phyloP scores from a whole-genome alignment of 768 basidiomycete genomes.

The Neoboletus subvelutipes region DNA sequence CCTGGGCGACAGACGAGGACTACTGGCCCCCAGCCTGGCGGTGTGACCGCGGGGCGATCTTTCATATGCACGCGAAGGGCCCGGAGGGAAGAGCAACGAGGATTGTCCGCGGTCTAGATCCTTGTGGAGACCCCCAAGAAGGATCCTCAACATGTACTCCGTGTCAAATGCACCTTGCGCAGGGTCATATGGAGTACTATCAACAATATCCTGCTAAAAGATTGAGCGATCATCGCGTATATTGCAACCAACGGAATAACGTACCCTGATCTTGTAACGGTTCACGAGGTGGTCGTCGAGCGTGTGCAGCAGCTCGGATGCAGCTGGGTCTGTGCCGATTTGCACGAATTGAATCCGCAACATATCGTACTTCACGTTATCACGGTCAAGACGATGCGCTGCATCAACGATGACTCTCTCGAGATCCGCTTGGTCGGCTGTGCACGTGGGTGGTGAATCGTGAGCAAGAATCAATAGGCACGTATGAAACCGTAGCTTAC shows the following conservation, averaged over 20 bases:
- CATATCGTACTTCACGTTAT: constrained; percentile 35
- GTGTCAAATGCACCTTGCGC: constrained; percentile 31
- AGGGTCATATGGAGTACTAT: constrained; percentile 41
- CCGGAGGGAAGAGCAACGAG: constrained; percentile 11
- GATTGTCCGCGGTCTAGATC: constrained; percentile 15
- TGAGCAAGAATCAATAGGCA: not conserved
- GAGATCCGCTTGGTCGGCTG: constrained; percentile 30
- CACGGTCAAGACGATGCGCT: constrained; percentile 40
- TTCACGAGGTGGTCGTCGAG: constrained; percentile 40
- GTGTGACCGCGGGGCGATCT: constrained; percentile 10
- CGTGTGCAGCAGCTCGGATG: constrained; percentile 38
- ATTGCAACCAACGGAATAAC: not conserved
- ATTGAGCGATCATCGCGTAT: not conserved
- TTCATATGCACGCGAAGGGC: not conserved
- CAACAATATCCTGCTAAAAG: constrained; percentile 42
- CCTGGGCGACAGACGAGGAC: constrained; percentile 17
- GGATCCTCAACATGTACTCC: constrained; percentile 37
- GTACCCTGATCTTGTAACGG: constrained; percentile 33
- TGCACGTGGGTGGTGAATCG: not conserved
- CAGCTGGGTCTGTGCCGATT: constrained; percentile 39
- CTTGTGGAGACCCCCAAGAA: constrained; percentile 27
- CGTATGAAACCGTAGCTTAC: constrained; percentile 22
- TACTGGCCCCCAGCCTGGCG: constrained; percentile 6
- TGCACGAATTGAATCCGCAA: constrained; percentile 49
- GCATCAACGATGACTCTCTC: constrained; percentile 34